Evolutionary conservation across 371 early-diverging fungal genomes (phyloP).

Genomic region (Fennellomyces sp.): DNA sequence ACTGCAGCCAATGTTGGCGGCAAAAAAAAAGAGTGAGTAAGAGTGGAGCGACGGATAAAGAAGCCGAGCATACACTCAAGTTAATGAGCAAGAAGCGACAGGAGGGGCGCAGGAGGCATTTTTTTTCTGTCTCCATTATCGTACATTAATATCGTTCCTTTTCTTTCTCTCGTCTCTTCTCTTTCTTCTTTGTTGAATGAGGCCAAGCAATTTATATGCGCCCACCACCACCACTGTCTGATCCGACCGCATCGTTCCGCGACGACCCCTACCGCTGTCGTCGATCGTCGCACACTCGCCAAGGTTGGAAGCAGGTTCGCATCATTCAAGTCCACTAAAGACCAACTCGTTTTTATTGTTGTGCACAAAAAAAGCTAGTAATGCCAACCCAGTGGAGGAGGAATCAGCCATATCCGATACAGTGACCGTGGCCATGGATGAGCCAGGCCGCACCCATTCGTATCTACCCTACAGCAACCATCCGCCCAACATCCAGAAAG

Average conservation of each 20-base stretch:
- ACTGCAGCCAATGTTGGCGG: background rate
- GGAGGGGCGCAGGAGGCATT: conserved; percentile 6
- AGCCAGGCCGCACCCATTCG: conserved; percentile 22
- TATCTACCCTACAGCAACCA: conserved; percentile 43
- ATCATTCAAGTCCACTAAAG: background rate
- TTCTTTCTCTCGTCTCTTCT: background rate
- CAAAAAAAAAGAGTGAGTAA: background rate
- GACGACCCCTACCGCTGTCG: conserved; percentile 15
- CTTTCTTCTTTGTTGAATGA: conserved; percentile 1
- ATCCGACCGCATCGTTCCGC: background rate
- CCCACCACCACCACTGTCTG: background rate
- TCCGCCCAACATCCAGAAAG: conserved; percentile 18
- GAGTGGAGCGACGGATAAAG: background rate
- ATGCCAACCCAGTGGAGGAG: background rate
- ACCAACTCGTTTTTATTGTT: background rate
- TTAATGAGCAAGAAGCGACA: background rate
- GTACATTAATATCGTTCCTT: background rate
- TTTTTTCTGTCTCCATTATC: background rate
- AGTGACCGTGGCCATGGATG: conserved; percentile 10
- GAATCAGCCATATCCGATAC: conserved; percentile 12
- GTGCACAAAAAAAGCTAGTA: background rate
- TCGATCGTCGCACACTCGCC: conserved; percentile 5
- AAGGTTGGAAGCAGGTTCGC: conserved; percentile 4
- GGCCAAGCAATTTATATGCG: conserved; percentile 4
- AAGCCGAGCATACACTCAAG: too few species aligned